A percentile compares a stretch with the other conserved stretches of the same genome.
These are phyloP conservation scores for Pseudocercospora ulei DNA, from an alignment of 2,329 filamentous ascomycete genomes.

Conservation along the genomic window DNA sequence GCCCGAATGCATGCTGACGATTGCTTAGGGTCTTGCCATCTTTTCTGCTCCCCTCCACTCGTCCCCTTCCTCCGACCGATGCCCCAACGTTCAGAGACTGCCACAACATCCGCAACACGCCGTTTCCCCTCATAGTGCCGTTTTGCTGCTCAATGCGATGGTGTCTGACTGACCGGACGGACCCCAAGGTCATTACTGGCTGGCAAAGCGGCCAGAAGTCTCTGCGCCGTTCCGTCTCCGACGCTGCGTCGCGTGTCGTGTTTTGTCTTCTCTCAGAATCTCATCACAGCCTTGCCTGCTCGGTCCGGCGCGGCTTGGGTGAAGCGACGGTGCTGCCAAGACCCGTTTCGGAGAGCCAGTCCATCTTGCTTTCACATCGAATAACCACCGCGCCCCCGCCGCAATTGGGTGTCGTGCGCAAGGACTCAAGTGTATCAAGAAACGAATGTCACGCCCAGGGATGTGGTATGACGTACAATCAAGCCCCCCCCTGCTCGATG, in stretches of 20 bases:
- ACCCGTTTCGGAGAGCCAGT: too few relatives aligned
- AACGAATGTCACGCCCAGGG: too few relatives aligned
- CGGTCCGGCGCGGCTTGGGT: background rate
- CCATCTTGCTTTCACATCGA: too few relatives aligned
- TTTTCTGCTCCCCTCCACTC: conserved; percentile 1
- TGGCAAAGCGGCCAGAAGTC: conserved; percentile 3
- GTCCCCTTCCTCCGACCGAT: conserved; percentile 6
- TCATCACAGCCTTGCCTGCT: background rate
- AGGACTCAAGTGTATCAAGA: too few relatives aligned
- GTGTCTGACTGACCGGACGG: background rate
- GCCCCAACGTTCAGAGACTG: conserved; percentile 1
- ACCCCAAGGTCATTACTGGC: background rate
- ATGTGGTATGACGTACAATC: too few relatives aligned
- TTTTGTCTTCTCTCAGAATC: background rate
- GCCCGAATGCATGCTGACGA: conserved; percentile 13
- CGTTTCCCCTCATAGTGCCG: background rate
- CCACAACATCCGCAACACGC: background rate
- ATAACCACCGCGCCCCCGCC: too few relatives aligned
- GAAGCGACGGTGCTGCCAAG: too few relatives aligned
- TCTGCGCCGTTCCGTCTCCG: background rate
- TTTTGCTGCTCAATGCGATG: conserved; percentile 1
- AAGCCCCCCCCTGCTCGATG: too few relatives aligned
- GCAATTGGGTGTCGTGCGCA: too few relatives aligned
- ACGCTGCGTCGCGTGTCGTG: background rate
- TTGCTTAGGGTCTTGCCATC: conserved; percentile 11